Evolutionary conservation across 2,329 filamentous ascomycete genomes (phyloP).

Genomic region (Sporothrix dimorphospora): DNA sequence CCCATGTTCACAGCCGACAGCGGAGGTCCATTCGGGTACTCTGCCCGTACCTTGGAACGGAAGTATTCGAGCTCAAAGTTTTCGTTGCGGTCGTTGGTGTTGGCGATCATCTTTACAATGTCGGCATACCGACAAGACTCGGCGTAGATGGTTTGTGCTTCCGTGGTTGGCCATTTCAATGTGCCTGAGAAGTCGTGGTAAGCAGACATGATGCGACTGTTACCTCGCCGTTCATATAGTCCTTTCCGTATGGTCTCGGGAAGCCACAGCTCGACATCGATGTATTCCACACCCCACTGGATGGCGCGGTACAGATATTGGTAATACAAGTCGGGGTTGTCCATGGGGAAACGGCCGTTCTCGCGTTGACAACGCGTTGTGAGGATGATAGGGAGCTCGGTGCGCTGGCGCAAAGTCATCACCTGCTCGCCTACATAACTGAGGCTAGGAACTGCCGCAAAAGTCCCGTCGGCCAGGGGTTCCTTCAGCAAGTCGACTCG

Average conservation of each 20-base stretch:
- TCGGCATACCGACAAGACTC: conserved; percentile 75
- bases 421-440: conserved; percentile 86
- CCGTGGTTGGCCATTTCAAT: conserved; percentile 78
- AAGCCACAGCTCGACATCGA: conserved; percentile 87
- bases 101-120: conserved; percentile 88
- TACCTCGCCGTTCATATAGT: conserved; percentile 71
- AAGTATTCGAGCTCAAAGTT: conserved; percentile 93
- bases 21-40: conserved; percentile 70
- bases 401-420: conserved; percentile 79
- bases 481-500: conserved; percentile 81
- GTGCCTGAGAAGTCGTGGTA: conserved; percentile 86
- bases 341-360: conserved; percentile 84
- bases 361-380: conserved; percentile 81
- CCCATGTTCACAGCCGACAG: conserved; percentile 88
- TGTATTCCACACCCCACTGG: conserved; percentile 87
- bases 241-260: conserved; percentile 72
- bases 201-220: conserved; percentile 86
- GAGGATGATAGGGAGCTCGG: conserved; percentile 87
- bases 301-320: conserved; percentile 81
- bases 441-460: conserved; percentile 71
- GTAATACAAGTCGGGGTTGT: conserved; percentile 73
- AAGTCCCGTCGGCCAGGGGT: conserved; percentile 63
- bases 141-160: conserved; percentile 72
- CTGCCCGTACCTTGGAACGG: conserved; percentile 71
- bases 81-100: conserved; percentile 79